These are phyloP conservation scores for Iberis pinnata DNA, from an alignment of 345 rosid species.

Conservation along the genomic window DNA sequence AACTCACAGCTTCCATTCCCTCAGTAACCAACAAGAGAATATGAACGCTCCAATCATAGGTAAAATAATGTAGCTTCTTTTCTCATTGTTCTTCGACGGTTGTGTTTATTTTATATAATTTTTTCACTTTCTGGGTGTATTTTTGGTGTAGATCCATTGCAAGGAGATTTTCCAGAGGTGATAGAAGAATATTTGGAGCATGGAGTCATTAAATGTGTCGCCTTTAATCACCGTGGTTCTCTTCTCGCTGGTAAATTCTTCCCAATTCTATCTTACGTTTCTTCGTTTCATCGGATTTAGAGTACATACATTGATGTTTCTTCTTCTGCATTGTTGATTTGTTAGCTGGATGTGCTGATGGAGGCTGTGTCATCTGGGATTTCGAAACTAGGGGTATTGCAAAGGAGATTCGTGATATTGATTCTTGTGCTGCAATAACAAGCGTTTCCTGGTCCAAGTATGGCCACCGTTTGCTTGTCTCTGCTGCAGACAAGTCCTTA, in stretches of 20 bases:
- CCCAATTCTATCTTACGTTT: no score
- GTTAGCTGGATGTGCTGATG: conserved; percentile 95
- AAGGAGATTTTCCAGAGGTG: conserved; percentile 98
- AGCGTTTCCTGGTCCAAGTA: conserved; percentile 92
- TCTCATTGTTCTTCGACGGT: neutral
- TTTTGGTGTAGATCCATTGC: conserved; percentile 60
- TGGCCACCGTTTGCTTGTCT: conserved; percentile 85
- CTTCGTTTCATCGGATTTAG: no score
- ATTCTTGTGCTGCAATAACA: conserved; percentile 72
- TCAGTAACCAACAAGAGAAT: neutral
- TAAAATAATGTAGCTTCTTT: neutral
- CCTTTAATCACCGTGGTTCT: conserved; percentile 95
- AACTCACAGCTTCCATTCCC: neutral
- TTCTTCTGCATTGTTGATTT: conserved; percentile 1
- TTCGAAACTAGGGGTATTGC: conserved; percentile 94
- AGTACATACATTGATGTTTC: neutral
- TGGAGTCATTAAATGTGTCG: conserved; percentile 87
- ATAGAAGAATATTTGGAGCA: conserved; percentile 95
- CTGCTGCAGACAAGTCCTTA: conserved; percentile 92
- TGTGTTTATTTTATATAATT: no score
- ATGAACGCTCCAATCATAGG: conserved; percentile 35
- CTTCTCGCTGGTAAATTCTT: conserved; percentile 72
- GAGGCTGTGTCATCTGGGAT: conserved; percentile 90
- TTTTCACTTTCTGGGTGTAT: neutral
- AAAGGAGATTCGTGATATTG: conserved; percentile 78